These are phyloP conservation scores for Pseudogymnoascus sp. DNA, from an alignment of 2,329 filamentous ascomycete genomes.

Conservation along the genomic window DNA sequence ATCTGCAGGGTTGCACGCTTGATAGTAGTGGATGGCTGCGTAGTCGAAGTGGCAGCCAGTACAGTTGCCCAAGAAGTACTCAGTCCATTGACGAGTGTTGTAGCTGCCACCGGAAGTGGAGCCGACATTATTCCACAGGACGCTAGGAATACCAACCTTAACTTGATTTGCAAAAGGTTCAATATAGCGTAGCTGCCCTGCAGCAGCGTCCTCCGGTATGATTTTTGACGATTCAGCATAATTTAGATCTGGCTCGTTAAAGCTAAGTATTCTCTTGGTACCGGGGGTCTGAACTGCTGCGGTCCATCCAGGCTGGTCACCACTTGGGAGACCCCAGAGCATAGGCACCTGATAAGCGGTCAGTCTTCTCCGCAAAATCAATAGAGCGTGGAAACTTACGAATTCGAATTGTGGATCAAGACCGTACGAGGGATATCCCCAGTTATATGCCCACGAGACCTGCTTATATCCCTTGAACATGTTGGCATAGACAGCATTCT, in stretches of 20 bases:
- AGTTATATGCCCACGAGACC: slow-evolving; percentile 59
- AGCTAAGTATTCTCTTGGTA: slow-evolving; percentile 49
- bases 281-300: slow-evolving; percentile 45
- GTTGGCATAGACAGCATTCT: slow-evolving; percentile 19
- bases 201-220: slow-evolving; percentile 28
- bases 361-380: not conserved
- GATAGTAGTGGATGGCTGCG: slow-evolving; percentile 38
- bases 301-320: slow-evolving; percentile 40
- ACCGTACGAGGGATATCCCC: slow-evolving; percentile 40
- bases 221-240: slow-evolving; percentile 42
- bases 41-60: slow-evolving; percentile 35
- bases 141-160: slow-evolving; percentile 34
- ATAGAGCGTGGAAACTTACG: slow-evolving; percentile 9
- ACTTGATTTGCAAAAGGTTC: slow-evolving; percentile 33
- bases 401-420: slow-evolving; percentile 36
- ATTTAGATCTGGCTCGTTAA: slow-evolving; percentile 62
- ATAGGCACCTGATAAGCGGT: slow-evolving; percentile 49
- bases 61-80: slow-evolving; percentile 33
- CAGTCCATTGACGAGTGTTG: slow-evolving; percentile 34
- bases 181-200: slow-evolving; percentile 32
- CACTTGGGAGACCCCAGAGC: slow-evolving; percentile 45
- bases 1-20: slow-evolving; percentile 25
- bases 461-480: slow-evolving; percentile 37
- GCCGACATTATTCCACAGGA: slow-evolving; percentile 27
- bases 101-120: slow-evolving; percentile 24